phyloP scores from a whole-genome alignment of 2,329 filamentous ascomycete species.

The Cercospora sesami region DNA sequence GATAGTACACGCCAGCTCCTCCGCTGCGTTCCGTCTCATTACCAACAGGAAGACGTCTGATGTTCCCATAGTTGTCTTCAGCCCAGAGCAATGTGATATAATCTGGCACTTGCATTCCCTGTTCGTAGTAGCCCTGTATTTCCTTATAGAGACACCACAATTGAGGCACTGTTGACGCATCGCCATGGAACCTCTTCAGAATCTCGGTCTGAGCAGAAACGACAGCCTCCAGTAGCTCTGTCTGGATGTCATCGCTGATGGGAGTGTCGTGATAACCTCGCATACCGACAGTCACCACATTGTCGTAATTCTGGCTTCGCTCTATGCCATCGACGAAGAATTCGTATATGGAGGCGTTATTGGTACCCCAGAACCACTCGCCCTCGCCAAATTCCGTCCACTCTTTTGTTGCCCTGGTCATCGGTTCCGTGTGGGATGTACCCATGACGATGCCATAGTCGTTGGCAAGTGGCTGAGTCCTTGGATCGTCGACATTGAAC shows the following conservation, averaged over 20 bases:
- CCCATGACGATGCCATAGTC: constrained; percentile 74
- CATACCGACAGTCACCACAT: constrained; percentile 68
- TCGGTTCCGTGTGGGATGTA: constrained; percentile 71
- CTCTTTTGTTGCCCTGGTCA: constrained; percentile 60
- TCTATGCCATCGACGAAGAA: constrained; percentile 69
- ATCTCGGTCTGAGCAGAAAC: constrained; percentile 62
- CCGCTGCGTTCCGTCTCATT: constrained; percentile 61
- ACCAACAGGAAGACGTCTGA: constrained; percentile 60
- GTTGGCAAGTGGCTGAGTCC: constrained; percentile 68
- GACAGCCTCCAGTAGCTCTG: constrained; percentile 59
- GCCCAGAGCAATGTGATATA: constrained; percentile 68
- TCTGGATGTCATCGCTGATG: constrained; percentile 49
- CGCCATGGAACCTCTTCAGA: constrained; percentile 57
- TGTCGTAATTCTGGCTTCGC: constrained; percentile 65
- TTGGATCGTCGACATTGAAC: constrained; percentile 69
- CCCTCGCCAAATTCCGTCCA: constrained; percentile 53
- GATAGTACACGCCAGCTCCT: constrained; percentile 67
- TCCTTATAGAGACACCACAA: constrained; percentile 71
- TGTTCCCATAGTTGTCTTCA: constrained; percentile 65
- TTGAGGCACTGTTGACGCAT: constrained; percentile 60
- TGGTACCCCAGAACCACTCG: constrained; percentile 68
- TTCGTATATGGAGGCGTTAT: constrained; percentile 66
- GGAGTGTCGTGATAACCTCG: constrained; percentile 64
- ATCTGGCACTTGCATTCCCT: constrained; percentile 63
- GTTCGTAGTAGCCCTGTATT: constrained; percentile 67